These are phyloP conservation scores for Candida xiaguanensis DNA, from an alignment of 805 yeast genomes.

Conservation along the genomic window DNA sequence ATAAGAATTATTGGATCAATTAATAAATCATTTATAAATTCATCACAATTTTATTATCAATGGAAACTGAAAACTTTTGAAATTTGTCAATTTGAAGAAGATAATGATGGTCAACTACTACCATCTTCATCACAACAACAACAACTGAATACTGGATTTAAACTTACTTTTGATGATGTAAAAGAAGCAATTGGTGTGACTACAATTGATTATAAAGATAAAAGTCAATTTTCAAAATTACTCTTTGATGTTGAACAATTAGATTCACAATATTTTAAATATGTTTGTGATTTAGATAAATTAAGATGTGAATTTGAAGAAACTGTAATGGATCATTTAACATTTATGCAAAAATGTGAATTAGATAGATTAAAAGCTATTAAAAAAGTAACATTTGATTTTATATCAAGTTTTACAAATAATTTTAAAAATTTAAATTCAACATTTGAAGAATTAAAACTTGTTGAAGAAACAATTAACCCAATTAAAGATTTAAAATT, in stretches of 20 bases:
- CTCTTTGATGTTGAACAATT: constrained; percentile 54
- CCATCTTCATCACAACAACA: not conserved
- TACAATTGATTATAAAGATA: constrained; percentile 44
- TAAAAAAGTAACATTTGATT: constrained; percentile 72
- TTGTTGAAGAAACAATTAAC: constrained; percentile 66
- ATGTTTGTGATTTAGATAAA: constrained; percentile 58
- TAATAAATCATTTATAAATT: constrained; percentile 59
- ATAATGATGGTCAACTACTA: not conserved
- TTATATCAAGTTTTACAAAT: constrained; percentile 61
- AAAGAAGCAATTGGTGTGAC: constrained; percentile 44
- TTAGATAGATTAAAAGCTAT: constrained; percentile 71
- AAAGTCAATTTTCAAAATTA: constrained; percentile 48
- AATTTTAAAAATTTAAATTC: constrained; percentile 46
- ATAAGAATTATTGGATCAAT: constrained; percentile 64
- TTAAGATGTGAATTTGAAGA: constrained; percentile 74
- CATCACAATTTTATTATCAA: constrained; percentile 71
- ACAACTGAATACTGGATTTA: not conserved
- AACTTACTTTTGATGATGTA: constrained; percentile 36
- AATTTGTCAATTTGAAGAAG: not conserved
- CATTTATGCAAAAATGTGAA: constrained; percentile 82
- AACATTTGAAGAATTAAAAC: constrained; percentile 56
- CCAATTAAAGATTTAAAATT: constrained; percentile 67
- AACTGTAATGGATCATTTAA: constrained; percentile 61
- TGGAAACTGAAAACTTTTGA: constrained; percentile 73
- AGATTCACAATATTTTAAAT: constrained; percentile 50